Base-by-base conservation (phyloP, 352 stramenopile species). In the Phytopythium ostracodes region DNA sequence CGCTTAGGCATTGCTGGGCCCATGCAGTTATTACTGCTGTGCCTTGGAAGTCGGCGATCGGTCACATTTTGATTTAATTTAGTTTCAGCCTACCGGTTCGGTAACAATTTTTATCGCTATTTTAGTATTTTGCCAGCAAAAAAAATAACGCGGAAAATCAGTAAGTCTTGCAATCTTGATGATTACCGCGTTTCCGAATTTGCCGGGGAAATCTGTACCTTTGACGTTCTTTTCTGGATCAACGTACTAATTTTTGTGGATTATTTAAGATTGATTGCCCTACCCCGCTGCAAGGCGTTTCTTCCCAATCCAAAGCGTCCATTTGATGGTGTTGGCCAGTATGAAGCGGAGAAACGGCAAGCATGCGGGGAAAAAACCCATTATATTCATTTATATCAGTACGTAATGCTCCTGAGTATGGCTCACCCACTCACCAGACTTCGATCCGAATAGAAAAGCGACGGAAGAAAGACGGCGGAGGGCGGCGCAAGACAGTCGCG, bases 371-470 rank as follows among this genome's bases (percentile, higher is more conserved):
- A 4, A 49, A n/a, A 17, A 44, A 15, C 17, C 3, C 40, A 22
- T 11, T n/a, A 7, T 8, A 14, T 0, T 27, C 25, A 49, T 10
- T 6, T 15, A 24, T 49, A 10, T 49, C 42, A 49, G 42, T 49
- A 5, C 20, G 10, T 15, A 2, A 1, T 7, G 20, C 17, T 44
- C 15, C 15, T 17, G 10, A 14, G 33, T 38, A 38, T 44, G 15
- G 15, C 38, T n/a, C 5, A 25, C 25, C n/a, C 44, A 52, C 25
- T 38, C 47, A 15, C 42, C 42, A 49, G 33, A 17, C 40, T 24
- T 52, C 8, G 46, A 52, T 35, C 46, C 46, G 47, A 54, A 54
- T 35, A 54, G 47, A 54, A 35, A 54, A 54, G 47, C 47, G 25
- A 11, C 46, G 47, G 43, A 50, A 50, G 43, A 50, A 54, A 31